Evolutionary conservation across 2,329 filamentous ascomycete genomes (phyloP).

Genomic region (Bipolaris gigantea): DNA sequence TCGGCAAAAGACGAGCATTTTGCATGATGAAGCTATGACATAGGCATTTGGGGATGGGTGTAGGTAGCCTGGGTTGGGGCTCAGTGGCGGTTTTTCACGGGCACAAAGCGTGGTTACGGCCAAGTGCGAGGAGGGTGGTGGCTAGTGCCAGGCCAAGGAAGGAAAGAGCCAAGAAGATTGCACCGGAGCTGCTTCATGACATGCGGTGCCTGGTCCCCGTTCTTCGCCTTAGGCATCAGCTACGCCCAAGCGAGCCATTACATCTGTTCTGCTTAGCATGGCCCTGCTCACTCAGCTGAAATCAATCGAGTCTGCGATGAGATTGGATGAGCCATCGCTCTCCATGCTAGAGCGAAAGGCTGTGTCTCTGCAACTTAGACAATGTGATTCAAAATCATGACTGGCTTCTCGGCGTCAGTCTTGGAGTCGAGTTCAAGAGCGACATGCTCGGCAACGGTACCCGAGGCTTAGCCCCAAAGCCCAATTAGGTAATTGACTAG

Average conservation of each 20-base stretch:
- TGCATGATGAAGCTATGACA: background rate
- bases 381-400: slow-evolving; percentile 28
- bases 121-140: too few species aligned
- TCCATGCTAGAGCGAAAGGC: slow-evolving; percentile 26
- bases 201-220: too few species aligned
- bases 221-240: slow-evolving; percentile 11
- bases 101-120: background rate
- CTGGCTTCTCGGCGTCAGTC: slow-evolving; percentile 27
- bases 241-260: slow-evolving; percentile 7
- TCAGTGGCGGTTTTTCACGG: background rate
- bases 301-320: slow-evolving; percentile 35
- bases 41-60: background rate
- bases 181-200: too few species aligned
- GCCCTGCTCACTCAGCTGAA: slow-evolving; percentile 34
- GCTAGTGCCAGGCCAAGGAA: too few species aligned
- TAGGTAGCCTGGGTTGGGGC: slow-evolving; percentile 1
- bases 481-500: slow-evolving; percentile 7
- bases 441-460: slow-evolving; percentile 21
- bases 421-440: slow-evolving; percentile 27
- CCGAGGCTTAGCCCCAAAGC: slow-evolving; percentile 14
- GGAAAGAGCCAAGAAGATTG: too few species aligned
- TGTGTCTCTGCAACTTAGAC: slow-evolving; percentile 33
- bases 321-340: slow-evolving; percentile 34
- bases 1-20: background rate
- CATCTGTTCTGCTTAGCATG: slow-evolving; percentile 23